Conservation (phyloP, 768 basidiomycete genomes). For the Zangia roseola region DNA sequence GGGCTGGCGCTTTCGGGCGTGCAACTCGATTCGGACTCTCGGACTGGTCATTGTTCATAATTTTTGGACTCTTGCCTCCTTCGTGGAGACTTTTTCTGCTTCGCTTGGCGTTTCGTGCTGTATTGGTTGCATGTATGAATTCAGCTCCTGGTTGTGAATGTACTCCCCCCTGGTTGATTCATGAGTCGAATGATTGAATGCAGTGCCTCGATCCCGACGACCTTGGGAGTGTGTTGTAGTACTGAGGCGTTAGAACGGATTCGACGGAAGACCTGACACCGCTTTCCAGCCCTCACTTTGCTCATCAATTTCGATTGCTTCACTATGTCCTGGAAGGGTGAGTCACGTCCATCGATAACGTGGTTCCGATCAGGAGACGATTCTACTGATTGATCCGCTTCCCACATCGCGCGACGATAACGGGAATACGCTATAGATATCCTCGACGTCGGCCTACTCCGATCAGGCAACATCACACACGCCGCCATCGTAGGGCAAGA, state of each 20-base stretch:
- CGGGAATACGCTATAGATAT: conserved; percentile 53
- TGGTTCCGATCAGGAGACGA: not conserved
- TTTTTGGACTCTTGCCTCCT: conserved; percentile 17
- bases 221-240: not conserved
- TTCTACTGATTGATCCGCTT: not conserved
- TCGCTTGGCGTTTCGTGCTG: no score
- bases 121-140: no score
- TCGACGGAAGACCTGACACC: not conserved
- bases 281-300: not conserved
- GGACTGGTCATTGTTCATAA: conserved; percentile 4
- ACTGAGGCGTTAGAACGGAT: conserved; percentile 5
- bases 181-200: no score
- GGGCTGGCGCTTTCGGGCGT: conserved; percentile 12
- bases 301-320: not conserved
- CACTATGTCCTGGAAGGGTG: conserved; percentile 30
- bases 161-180: no score
- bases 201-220: no score
- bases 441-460: conserved; percentile 79
- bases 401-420: not conserved
- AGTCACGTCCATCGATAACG: conserved; percentile 7
- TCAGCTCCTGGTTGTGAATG: no score
- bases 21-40: conserved; percentile 16
- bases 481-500: conserved; percentile 53
- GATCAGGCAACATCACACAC: conserved; percentile 64
- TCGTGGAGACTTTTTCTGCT: conserved; percentile 12